Evolutionary conservation across 2,329 filamentous ascomycete species (phyloP), one percentile per base, ranked within the genome.

Genomic region (Blastomyces gilchristii): DNA sequence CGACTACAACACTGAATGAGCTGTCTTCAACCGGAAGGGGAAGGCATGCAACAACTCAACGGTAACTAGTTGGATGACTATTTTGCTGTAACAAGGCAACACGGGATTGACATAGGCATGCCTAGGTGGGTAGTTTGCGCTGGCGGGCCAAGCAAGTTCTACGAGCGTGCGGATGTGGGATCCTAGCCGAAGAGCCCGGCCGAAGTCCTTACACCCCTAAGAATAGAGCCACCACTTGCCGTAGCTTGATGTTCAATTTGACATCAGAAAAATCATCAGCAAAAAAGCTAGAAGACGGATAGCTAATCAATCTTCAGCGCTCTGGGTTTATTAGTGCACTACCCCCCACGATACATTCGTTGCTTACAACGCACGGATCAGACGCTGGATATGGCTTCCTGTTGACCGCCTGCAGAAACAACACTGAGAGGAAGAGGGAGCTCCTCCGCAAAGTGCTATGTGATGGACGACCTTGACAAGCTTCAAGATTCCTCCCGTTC

Each of bases 331-430:
- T 37, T 39, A 39, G 9, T 12, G 37, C 37, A 12, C 37, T 12
- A 11, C 9, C 9, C 9, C 8, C 37, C 37, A 39, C 37, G 2
- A 12, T 39, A 2, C 37, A 39, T 39, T 39, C 12, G 2, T 39
- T 39, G 37, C 37, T 39, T 41, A 22, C 54, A 58, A 58, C n/a
- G 37, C 54, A 41, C 54, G 54, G 54, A 43, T 58, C 54, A 43
- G n/a, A 22, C 11, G n/a, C n/a, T 25, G 34, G 54, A n/a, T 43
- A 57, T 22, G n/a, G 16, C 54, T 41, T 9, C 37, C 22, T n/a
- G 5, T 18, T n/a, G 34, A 16, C 37, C 25, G 14, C n/a, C n/a
- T 14, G 14, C n/a, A 16, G 37, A 25, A 34, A 11, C 31, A 37
- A 37, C 9, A 16, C 28, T 11, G 18, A 22, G 2, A 49, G 8